Base-by-base conservation (phyloP, 2,329 filamentous ascomycete species). In the Aspergillus fischeri region DNA sequence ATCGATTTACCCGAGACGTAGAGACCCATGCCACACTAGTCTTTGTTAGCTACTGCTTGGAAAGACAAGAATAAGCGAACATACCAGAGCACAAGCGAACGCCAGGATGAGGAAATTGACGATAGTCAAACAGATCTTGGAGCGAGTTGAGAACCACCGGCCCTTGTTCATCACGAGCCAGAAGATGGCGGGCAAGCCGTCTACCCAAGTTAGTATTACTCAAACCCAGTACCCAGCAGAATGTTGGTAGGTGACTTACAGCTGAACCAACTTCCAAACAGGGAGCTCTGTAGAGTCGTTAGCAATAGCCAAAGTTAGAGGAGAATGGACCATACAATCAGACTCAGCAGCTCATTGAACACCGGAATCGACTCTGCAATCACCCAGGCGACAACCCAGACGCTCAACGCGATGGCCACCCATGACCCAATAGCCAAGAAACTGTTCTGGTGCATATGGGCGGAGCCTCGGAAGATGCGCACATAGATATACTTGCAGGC, bases 301-400 rank as follows among this genome's bases (percentile, higher is more conserved):
- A 67, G 63, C 21, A n/a, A 17, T 49, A 9, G 3, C 8, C 25
- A 17, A 7, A 14, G 25, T 9, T 17, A n/a, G 35, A 2, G 17
- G 54, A 1, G 49, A 7, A 51, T 41, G 2, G 27, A 6, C 59
- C 69, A 50, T 70, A 73, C 65, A 60, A 89, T 83, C 21, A 90
- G 73, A 20, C 83, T 84, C 29, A 90, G 73, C 5, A 91, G 73
- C 51, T 85, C 79, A 65, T 84, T 84, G 75, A 90, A 91, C 47
- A 85, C 82, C 1, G 88, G 88, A 3, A 91, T 86, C 0, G 84
- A 84, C 70, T 88, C 84, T 2, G 87, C 86, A 54, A 91, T 85
- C 54, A 90, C 70, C 78, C 84, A 88, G 1, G 85, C 83, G 6
- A 87, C 58, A 1, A 83, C 64, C 83, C 86, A 90, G 11, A 83